Base-by-base conservation (phyloP, 2,329 filamentous ascomycete species). In the Lasiodiplodia citricola region DNA sequence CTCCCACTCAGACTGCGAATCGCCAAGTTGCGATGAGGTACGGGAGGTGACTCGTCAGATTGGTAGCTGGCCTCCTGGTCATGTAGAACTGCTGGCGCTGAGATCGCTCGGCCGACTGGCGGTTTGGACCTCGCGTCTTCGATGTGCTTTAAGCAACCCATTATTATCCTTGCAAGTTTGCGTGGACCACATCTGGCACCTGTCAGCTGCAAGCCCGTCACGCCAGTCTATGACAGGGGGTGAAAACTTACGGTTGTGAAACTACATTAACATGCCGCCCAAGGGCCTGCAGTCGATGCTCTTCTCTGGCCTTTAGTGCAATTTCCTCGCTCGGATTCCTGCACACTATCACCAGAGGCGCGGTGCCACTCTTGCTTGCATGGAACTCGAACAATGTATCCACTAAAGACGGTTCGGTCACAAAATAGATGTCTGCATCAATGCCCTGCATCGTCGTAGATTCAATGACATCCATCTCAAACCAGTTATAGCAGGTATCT, bases 401-500 rank as follows among this genome's bases (percentile, higher is more conserved):
- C 18, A 63, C 50, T 23, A 68, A 14, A 1, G 56, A 51, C 1
- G 66, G 66, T 5, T 68, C 66, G n/a, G 66, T 68, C 11, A 68
- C 66, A 38, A 68, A 68, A 25, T 63, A 63, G 2, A 68, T 56
- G 25, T 68, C 66, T 3, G 57, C 66, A 21, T 68, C 66, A 14
- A 68, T 25, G 21, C 38, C 55, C 35, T 68, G 47, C 8, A 63
- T 14, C 14, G 47, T 55, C 11, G 56, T 54, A 4, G 57, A 38
- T 44, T 68, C 66, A n/a, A 55, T 47, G 21, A 64, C 50, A n/a
- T 68, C 60, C 67, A 69, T 69, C 16, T 66, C 60, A 23, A 69
- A 69, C 67, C 67, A 69, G 21, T 56, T 69, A 5, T 50, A 31
- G 52, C 67, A 69, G 5, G 67, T 69, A 23, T 66, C 58, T 18